Percentiles rank a stretch among this genome's conserved stretches.
Conservation (phyloP, 148 eudicot species). For the Rheum nobile region DNA sequence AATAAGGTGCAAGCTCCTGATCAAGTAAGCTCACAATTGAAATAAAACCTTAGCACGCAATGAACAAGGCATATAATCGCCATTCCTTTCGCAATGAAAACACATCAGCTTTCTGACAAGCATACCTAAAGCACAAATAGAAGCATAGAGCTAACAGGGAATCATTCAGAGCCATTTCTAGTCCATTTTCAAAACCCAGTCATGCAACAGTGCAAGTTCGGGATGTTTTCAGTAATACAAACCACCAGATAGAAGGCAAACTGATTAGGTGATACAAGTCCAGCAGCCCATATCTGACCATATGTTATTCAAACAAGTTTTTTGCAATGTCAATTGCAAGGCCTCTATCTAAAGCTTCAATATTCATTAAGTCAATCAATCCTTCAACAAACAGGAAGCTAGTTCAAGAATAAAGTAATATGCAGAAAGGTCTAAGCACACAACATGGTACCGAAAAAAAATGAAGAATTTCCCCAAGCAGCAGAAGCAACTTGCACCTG, state of each 20-base stretch:
- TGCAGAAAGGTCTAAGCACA: background rate
- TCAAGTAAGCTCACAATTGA: background rate
- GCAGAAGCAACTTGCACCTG: background rate
- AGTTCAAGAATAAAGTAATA: background rate
- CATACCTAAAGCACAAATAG: background rate
- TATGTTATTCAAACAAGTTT: background rate
- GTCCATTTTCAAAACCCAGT: background rate
- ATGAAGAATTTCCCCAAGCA: background rate
- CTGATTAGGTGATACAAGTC: background rate
- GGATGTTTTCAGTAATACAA: background rate
- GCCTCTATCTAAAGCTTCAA: background rate
- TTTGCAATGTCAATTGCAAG: background rate
- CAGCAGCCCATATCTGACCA: background rate
- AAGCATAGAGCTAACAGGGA: background rate
- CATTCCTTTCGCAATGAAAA: background rate
- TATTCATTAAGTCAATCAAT: background rate
- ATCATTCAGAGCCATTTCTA: background rate
- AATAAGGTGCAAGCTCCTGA: background rate
- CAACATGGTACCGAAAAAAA: background rate
- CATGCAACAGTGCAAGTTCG: background rate
- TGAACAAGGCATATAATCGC: background rate
- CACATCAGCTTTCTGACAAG: background rate
- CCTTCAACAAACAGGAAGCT: background rate
- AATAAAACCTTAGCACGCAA: background rate
- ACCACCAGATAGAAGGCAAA: background rate